Percentiles rank a stretch among this genome's conserved stretches.
Evolutionary conservation across 495 filamentous ascomycete species (phyloP).

Genomic region (Xylaria palmicola): DNA sequence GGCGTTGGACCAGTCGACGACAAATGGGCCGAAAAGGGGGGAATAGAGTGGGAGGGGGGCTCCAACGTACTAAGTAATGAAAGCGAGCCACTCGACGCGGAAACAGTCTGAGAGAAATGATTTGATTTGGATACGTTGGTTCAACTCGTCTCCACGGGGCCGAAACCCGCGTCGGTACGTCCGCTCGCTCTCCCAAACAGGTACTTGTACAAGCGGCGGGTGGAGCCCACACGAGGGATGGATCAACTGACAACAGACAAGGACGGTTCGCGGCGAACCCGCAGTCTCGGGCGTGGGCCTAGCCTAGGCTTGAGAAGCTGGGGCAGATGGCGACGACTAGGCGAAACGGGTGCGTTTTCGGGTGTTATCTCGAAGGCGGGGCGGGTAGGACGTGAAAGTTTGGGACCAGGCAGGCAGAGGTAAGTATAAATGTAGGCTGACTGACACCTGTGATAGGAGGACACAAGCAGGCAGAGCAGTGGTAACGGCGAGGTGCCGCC

Average conservation of each 20-base stretch:
- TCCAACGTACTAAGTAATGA: too few relatives aligned
- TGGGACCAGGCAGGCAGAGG: not conserved
- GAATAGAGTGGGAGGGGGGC: not conserved
- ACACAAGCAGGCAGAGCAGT: not conserved
- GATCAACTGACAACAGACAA: not conserved
- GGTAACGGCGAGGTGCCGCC: not conserved
- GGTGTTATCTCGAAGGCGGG: too few relatives aligned
- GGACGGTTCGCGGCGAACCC: constrained; percentile 1
- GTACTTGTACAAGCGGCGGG: too few relatives aligned
- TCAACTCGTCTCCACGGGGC: not conserved
- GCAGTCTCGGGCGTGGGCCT: not conserved
- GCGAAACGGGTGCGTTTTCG: too few relatives aligned
- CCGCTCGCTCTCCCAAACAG: too few relatives aligned
- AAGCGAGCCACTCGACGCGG: not conserved
- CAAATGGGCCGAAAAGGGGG: not conserved
- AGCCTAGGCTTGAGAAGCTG: not conserved
- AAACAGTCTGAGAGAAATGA: not conserved
- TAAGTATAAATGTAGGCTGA: not conserved
- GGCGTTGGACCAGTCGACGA: too few relatives aligned
- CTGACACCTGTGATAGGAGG: too few relatives aligned
- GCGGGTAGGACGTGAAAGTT: too few relatives aligned
- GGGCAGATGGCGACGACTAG: not conserved
- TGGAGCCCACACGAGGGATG: not conserved
- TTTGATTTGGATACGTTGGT: constrained; percentile 10
- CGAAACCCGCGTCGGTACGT: not conserved